Conservation (phyloP, 345 rosid species). For the Melaleuca quinquenervia region DNA sequence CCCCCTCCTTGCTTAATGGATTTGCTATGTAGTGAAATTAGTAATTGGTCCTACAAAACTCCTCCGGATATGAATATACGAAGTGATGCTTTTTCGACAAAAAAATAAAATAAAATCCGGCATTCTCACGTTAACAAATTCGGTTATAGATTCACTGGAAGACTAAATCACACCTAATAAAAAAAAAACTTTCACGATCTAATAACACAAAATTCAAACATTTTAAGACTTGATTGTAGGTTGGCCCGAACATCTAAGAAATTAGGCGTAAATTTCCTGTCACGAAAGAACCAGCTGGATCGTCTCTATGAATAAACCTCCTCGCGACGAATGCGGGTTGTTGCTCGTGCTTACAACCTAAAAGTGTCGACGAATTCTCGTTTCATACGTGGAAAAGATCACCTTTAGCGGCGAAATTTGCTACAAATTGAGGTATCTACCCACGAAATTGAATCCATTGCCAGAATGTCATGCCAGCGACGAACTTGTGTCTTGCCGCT, state of each 20-base stretch:
- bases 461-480: background rate
- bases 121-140: background rate
- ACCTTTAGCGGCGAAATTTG: background rate
- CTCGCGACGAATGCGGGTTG: too few species aligned
- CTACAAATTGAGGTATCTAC: background rate
- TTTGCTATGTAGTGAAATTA: too few species aligned
- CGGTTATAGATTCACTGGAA: background rate
- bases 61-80: too few species aligned
- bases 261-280: background rate
- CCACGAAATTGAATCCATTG: fast-evolving
- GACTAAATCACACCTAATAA: background rate
- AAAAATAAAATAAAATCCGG: too few species aligned
- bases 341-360: background rate
- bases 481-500: background rate
- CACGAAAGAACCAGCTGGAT: background rate
- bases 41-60: too few species aligned
- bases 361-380: background rate
- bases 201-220: background rate
- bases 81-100: too few species aligned
- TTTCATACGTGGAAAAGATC: fast-evolving
- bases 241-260: background rate
- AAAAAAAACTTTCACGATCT: fast-evolving
- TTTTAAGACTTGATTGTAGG: background rate
- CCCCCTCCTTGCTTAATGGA: too few species aligned
- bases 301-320: background rate